Base-by-base conservation (phyloP, 345 rosid genomes). In the Pistacia vera region DNA sequence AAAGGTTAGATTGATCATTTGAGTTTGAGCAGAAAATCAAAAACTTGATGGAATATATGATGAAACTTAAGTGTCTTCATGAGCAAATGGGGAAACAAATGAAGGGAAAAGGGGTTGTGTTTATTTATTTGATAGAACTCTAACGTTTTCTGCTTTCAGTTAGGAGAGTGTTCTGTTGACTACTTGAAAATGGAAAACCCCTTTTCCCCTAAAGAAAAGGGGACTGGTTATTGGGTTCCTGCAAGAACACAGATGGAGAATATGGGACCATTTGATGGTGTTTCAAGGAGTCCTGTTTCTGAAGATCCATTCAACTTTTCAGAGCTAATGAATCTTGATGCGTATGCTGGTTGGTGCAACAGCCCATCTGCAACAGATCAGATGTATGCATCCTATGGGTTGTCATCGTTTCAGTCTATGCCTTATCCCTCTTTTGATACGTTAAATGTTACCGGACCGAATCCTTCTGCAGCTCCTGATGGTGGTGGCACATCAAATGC, bases 271-370 rank as follows among this genome's bases (percentile, higher is more conserved):
- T 28, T 72, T 1, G 90, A 77, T 65, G 66, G 44, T 44, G 57
- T 70, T 18, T 0, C 80, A 10, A 84, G 79, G 82, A 87, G 74
- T 84, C 80, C 81, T 7, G 33, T 69, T 72, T 69, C 68, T 5
- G 97, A 87, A 58, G 94, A 92, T 63, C 80, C 89, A 16, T 81
- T 83, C 36, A 78, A 78, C 86, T 77, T 89, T 56, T 72, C 88
- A 0, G 93, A 91, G 63, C 80, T 89, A 59, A 81, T 90, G 90
- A 91, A 88, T 86, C 81, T 88, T 4, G 97, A 94, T 69, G 56
- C 82, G 38, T 83, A 82, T 81, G 89, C 86, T 76, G 95, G 88
- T 56, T 89, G 92, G 90, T 90, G 86, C 82, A 89, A 79, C 78
- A 87, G 82, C 71, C 87, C 97, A 46, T 46, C 81, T 13, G 72